Base-by-base conservation (phyloP, 2,329 filamentous ascomycete species). In the Ophiostoma angusticollis region DNA sequence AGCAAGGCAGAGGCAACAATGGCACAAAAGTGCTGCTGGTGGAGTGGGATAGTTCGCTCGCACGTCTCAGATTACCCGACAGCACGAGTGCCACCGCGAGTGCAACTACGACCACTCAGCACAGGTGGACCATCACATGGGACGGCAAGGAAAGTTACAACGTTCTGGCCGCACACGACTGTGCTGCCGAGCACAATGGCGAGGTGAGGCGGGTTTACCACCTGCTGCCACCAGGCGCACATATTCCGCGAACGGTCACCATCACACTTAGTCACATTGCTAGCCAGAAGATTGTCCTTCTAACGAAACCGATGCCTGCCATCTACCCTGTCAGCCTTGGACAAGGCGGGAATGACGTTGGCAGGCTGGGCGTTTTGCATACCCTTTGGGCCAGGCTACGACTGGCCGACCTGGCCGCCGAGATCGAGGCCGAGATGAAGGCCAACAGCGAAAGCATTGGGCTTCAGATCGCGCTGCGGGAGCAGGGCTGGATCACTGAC, bases 11-110 rank as follows among this genome's bases (percentile, higher is more conserved):
- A 55, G 80, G 76, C 35, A 84, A 84, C 51, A 80, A 87, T 47
- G 85, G 85, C 29, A 93, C 84, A 46, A 94, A 93, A 64, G 79
- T 94, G 46, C 64, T 94, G 50, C 91, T 94, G 84, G 79, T 93
- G 28, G 85, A 94, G 58, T 94, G 86, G 86, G 77, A 84, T 54
- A 43, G 45, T n/a, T 40, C 50, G 30, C 45, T 43, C n/a, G 16
- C 24, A 19, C 19, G 9, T n/a, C 22, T 14, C 24, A 24, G 11
- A 19, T 13, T 13, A 13, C 25, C 25, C 6, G 5, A 13, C 25
- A 13, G 11, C n/a, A n/a, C 25, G 11, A 13, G 25, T 13, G 25
- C 25, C n/a, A 5, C 25, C n/a, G 25, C 11, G 5, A 28, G 25
- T 13, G 47, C 49, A 19, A 48, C 47, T 11, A n/a, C 13, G 9